phyloP scores from a whole-genome alignment of 306 rosid genomes.

The Casuarina cunninghamiana region DNA sequence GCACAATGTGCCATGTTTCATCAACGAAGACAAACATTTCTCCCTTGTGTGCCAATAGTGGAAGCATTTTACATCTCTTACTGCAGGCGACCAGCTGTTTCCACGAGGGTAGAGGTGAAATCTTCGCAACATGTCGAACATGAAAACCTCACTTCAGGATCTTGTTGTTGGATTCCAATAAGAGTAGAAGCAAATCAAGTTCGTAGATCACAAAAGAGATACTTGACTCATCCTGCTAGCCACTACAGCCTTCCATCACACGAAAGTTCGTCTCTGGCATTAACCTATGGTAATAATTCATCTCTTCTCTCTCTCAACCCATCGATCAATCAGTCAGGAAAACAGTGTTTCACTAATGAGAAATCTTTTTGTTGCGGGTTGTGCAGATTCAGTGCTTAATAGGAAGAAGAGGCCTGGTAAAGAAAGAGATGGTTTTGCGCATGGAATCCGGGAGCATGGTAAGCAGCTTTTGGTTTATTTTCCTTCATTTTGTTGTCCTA shows the following conservation, averaged over 20 bases:
- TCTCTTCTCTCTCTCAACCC: background rate
- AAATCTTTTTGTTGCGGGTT: constrained; percentile 30
- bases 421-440: constrained; percentile 33
- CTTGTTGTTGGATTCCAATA: constrained; percentile 32
- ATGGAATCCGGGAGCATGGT: constrained; percentile 50
- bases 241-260: constrained; percentile 34
- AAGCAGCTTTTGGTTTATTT: background rate
- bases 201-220: constrained; percentile 32
- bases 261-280: constrained; percentile 15
- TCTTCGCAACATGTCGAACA: constrained; percentile 13
- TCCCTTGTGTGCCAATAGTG: constrained; percentile 24
- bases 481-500: background rate
- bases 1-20: constrained; percentile 16
- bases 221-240: constrained; percentile 41
- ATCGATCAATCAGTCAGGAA: background rate
- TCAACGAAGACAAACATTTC: constrained; percentile 28
- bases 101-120: background rate
- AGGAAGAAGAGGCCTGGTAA: constrained; percentile 32
- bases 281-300: constrained; percentile 33
- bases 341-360: background rate
- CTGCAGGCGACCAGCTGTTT: background rate
- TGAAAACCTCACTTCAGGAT: constrained; percentile 54
- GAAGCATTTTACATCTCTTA: constrained; percentile 1
- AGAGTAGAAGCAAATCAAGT: constrained; percentile 23
- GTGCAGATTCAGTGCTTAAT: constrained; percentile 30